A percentile compares a stretch with the other conserved stretches of the same genome.
Evolutionary conservation across 495 filamentous ascomycete genomes (phyloP).

Genomic region (Rostrohypoxylon terebratum): DNA sequence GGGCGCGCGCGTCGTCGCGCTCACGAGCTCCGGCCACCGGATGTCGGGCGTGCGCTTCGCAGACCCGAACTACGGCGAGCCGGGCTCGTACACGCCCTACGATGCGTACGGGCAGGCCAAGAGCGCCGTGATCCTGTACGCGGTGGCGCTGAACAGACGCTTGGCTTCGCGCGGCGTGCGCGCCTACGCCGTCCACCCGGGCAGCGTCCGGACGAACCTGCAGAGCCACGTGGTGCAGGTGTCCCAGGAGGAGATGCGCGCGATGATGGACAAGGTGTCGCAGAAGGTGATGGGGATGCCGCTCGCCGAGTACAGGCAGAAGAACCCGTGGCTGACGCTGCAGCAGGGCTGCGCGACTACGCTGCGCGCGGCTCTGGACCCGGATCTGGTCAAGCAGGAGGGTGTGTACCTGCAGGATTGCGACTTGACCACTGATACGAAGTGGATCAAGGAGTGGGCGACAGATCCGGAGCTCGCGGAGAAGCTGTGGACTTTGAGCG

Average conservation of each 20-base stretch:
- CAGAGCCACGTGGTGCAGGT: slow-evolving; percentile 31
- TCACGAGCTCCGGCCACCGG: slow-evolving; percentile 58
- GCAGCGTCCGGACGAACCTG: slow-evolving; percentile 55
- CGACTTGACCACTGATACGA: slow-evolving; percentile 46
- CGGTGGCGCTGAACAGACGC: slow-evolving; percentile 61
- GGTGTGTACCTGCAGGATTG: slow-evolving; percentile 57
- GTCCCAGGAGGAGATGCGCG: slow-evolving; percentile 9
- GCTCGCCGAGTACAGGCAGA: slow-evolving; percentile 53
- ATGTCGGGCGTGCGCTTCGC: slow-evolving; percentile 59
- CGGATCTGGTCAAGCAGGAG: slow-evolving; percentile 44
- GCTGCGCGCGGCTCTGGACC: slow-evolving; percentile 58
- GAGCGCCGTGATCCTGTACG: slow-evolving; percentile 69
- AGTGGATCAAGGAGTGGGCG: slow-evolving; percentile 55
- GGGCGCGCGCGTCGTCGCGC: slow-evolving; percentile 50
- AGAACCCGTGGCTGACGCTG: slow-evolving; percentile 53
- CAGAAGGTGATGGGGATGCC: slow-evolving; percentile 45
- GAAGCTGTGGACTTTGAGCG: slow-evolving; percentile 60
- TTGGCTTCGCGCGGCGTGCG: slow-evolving; percentile 48
- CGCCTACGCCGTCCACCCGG: slow-evolving; percentile 60
- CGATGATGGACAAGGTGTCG: slow-evolving; percentile 39
- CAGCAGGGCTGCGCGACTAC: slow-evolving; percentile 57
- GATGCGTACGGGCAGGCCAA: slow-evolving; percentile 68
- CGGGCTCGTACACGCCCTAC: slow-evolving; percentile 56
- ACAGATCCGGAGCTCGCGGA: slow-evolving; percentile 59
- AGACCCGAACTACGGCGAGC: slow-evolving; percentile 62